phyloP scores from a whole-genome alignment of 2,329 filamentous ascomycete genomes.

The Phialophora verrucosa region DNA sequence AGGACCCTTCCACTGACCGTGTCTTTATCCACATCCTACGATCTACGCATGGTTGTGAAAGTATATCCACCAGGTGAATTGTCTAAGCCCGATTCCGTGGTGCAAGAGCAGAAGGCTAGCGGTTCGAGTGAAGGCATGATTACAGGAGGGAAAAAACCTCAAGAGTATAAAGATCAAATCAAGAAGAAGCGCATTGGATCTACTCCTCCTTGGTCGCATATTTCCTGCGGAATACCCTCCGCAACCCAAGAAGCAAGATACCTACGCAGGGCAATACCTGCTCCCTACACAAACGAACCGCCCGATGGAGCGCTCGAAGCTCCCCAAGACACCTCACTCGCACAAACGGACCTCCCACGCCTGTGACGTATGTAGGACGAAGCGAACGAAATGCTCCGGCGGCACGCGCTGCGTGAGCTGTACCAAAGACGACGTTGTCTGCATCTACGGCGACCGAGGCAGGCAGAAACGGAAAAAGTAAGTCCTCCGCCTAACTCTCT shows the following conservation, averaged over 20 bases:
- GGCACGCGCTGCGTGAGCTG: not conserved
- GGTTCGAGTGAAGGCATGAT: not conserved
- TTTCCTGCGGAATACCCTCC: not conserved
- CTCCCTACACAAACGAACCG: not conserved
- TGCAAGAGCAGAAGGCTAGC: not conserved
- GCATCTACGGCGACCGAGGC: not conserved
- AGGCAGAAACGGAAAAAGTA: not conserved
- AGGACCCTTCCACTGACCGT: not conserved
- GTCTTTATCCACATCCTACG: not conserved
- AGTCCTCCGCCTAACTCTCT: not conserved
- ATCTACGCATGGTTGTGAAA: not conserved
- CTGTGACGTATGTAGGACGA: not conserved
- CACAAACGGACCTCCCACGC: not conserved
- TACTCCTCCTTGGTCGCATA: not conserved
- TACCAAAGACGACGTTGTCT: not conserved
- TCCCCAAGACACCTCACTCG: not conserved
- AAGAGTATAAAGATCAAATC: not conserved
- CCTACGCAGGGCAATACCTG: not conserved
- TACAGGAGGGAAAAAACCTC: not conserved
- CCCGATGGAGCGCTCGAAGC: not conserved
- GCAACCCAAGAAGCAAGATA: not conserved
- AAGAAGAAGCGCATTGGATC: not conserved
- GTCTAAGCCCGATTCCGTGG: not conserved
- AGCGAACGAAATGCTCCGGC: not conserved
- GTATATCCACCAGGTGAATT: not conserved